Evolutionary conservation across 352 stramenopile genomes (phyloP).

Genomic region (Globisporangium acanthophoron): DNA sequence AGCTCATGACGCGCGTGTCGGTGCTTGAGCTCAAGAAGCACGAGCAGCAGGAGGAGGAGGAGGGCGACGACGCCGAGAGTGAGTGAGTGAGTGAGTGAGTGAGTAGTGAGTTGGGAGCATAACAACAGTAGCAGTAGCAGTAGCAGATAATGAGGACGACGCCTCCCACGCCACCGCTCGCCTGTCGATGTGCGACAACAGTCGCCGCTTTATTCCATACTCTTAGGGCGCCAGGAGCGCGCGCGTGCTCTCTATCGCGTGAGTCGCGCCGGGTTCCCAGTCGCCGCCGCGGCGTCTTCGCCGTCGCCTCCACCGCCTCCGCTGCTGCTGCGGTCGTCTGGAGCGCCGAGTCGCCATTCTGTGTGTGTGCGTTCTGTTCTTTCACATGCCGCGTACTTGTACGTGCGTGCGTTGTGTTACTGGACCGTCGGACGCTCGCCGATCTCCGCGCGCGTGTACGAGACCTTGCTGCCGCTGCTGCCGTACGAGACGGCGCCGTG

Average conservation of each 20-base stretch:
- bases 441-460: slow-evolving; percentile 52
- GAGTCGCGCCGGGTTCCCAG: too few relatives aligned
- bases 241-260: too few relatives aligned
- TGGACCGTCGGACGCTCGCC: slow-evolving; percentile 52
- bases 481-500: neutral
- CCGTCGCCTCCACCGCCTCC: too few relatives aligned
- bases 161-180: neutral
- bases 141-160: neutral
- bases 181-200: too few relatives aligned
- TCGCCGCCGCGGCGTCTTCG: too few relatives aligned
- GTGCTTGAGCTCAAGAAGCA: slow-evolving; percentile 61
- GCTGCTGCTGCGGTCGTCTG: too few relatives aligned
- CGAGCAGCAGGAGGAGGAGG: slow-evolving; percentile 17
- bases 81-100: slow-evolving; percentile 8
- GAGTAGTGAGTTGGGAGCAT: too few relatives aligned
- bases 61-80: slow-evolving; percentile 21
- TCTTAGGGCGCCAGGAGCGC: neutral
- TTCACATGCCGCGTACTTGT: neutral
- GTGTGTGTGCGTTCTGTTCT: neutral
- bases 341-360: too few relatives aligned
- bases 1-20: slow-evolving; percentile 82
- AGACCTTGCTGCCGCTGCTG: slow-evolving; percentile 41
- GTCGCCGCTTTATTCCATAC: neutral
- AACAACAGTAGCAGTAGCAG: too few relatives aligned
- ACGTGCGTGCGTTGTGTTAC: slow-evolving; percentile 11